Base-by-base conservation (phyloP, 768 basidiomycete genomes). In the Leccinum subtestaceum region DNA sequence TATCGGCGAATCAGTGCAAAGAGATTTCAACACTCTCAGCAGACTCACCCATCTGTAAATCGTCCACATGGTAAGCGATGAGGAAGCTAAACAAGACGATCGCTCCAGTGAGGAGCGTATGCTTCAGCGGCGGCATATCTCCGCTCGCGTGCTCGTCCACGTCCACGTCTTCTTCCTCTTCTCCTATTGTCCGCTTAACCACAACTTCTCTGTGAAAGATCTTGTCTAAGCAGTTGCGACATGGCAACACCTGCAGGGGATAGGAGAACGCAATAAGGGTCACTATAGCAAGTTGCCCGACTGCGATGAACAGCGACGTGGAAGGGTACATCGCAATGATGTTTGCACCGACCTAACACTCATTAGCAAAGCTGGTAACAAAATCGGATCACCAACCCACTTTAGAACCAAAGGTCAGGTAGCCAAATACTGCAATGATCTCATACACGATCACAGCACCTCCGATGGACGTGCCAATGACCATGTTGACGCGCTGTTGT, bases 321-420 rank as follows among this genome's bases (percentile, higher is more conserved):
- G 87, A 83, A 4, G 91, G 91, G 68, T 93, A 94, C 91, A 96
- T 97, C 23, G 92, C 93, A 63, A 98, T 91, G 66, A 98, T 90
- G 75, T 98, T 97, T 40, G 89, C 84, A 32, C 90, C 88, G 63
- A 98, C 93, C 86, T 91, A 64, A 52, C 15, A 13, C 23, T 47
- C 3, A 45, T 70, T 10, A 65, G 57, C 55, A 7, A 57, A 34
- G 43, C 23, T 4, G 5, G 5, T 4, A 23, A 11, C 46, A 34
- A 38, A 31, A 51, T 13, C 10, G 27, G 38, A 27, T 38, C 38
- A 5, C n/a, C 25, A 8, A 71, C 80, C 52, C 52, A 89, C 92
- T 71, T 84, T 89, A 51, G 87, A 87, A 1, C 95, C 95, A 72
- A 98, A 98, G 0, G 95, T 97, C 54, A 98, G 77, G 70, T 98